Percentiles rank a stretch among this genome's conserved stretches.
Conservation (phyloP, 352 stramenopile genomes). For the Phytophthora pseudosyringae region DNA sequence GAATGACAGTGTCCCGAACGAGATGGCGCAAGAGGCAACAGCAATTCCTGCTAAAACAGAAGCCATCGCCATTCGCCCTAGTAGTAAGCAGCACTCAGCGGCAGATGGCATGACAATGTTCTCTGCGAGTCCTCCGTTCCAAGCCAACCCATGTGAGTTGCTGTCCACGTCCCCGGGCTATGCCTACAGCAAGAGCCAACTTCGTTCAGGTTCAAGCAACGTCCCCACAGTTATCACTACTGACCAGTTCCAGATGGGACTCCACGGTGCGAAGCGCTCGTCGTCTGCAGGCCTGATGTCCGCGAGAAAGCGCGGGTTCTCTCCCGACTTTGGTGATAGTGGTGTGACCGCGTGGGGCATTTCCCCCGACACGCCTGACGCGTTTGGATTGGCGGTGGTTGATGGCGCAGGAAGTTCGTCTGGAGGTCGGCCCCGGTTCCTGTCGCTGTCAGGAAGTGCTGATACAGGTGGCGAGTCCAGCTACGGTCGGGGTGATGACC, state of each 20-base stretch:
- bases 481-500: slow-evolving; percentile 22
- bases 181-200: slow-evolving; percentile 75
- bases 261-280: slow-evolving; percentile 27
- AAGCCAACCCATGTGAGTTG: slow-evolving; percentile 71
- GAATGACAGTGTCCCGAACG: not conserved
- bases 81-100: slow-evolving; percentile 1
- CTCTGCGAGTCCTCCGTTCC: slow-evolving; percentile 63
- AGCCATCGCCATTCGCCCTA: slow-evolving; percentile 22
- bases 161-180: slow-evolving; percentile 78
- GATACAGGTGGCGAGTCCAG: slow-evolving; percentile 7
- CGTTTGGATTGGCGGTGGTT: slow-evolving; percentile 63
- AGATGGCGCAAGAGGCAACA: not conserved
- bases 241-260: slow-evolving; percentile 47
- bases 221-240: slow-evolving; percentile 68
- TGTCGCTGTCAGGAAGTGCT: slow-evolving; percentile 41
- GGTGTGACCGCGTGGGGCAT: slow-evolving; percentile 65
- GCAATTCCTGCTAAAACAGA: slow-evolving; percentile 15
- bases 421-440: slow-evolving; percentile 46
- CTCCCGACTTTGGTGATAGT: slow-evolving; percentile 68
- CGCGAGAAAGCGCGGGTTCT: slow-evolving; percentile 55
- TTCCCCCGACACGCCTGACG: slow-evolving; percentile 69
- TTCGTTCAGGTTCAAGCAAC: slow-evolving; percentile 48
- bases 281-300: slow-evolving; percentile 26
- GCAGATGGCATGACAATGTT: slow-evolving; percentile 40
- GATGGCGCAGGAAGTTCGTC: slow-evolving; percentile 28